These are phyloP conservation scores for Setaria italica DNA, from an alignment of 202 grass and related monocot species.

Conservation along the genomic window DNA sequence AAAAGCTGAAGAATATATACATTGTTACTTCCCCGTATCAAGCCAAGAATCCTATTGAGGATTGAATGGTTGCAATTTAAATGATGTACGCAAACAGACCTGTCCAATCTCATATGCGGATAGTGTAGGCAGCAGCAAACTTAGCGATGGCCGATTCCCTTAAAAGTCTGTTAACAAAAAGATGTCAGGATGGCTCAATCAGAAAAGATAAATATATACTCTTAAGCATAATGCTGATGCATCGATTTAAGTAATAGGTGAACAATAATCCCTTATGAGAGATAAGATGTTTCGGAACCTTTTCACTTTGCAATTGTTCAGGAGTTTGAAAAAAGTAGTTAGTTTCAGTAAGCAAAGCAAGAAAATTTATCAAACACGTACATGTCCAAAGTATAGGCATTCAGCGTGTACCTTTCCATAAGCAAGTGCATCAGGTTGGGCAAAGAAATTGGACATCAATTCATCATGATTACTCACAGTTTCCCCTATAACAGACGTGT, in stretches of 20 bases:
- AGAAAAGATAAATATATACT: constrained; percentile 33
- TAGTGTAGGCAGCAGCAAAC: constrained; percentile 77
- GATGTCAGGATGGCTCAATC: background rate
- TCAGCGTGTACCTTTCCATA: constrained; percentile 85
- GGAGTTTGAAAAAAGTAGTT: constrained; percentile 62
- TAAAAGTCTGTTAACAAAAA: constrained; percentile 73
- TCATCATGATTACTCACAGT: constrained; percentile 98
- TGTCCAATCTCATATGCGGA: constrained; percentile 92
- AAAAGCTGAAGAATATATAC: constrained; percentile 69
- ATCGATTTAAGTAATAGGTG: background rate
- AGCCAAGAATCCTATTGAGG: constrained; percentile 21
- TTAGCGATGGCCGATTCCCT: constrained; percentile 93
- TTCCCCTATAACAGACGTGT: constrained; percentile 65
- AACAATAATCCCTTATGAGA: constrained; percentile 72
- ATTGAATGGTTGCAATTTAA: constrained; percentile 18
- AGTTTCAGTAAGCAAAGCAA: constrained; percentile 39
- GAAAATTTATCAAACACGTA: constrained; percentile 6
- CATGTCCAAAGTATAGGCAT: constrained; percentile 32
- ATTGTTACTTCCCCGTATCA: constrained; percentile 8
- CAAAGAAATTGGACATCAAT: constrained; percentile 99
- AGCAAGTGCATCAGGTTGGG: constrained; percentile 99
- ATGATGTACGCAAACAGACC: constrained; percentile 47
- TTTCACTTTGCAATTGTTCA: constrained; percentile 80
- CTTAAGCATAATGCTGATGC: constrained; percentile 18
- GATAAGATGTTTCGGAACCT: constrained; percentile 77